Conservation (phyloP, 768 basidiomycete genomes). For the Daedaleopsis sinensis region DNA sequence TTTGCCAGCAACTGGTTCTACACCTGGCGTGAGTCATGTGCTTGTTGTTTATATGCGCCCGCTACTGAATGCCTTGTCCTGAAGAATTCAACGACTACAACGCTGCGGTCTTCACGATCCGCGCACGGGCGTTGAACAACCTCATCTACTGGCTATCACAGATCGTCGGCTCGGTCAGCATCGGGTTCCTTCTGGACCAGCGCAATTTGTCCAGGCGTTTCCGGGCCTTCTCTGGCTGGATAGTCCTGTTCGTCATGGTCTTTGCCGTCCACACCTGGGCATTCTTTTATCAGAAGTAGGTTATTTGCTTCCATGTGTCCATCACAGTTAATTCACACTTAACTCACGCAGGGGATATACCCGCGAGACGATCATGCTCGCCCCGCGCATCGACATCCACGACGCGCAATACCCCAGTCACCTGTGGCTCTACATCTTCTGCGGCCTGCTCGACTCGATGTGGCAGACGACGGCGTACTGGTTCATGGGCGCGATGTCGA, state of each 20-base stretch:
- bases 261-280: constrained; percentile 77
- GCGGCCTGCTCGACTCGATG: constrained; percentile 77
- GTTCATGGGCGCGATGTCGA: constrained; percentile 87
- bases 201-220: constrained; percentile 57
- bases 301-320: not conserved
- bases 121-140: constrained; percentile 75
- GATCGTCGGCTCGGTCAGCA: constrained; percentile 72
- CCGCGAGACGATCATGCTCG: constrained; percentile 47
- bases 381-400: constrained; percentile 53
- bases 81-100: constrained; percentile 82
- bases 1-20: constrained; percentile 86
- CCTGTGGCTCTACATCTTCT: constrained; percentile 69
- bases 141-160: constrained; percentile 82
- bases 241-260: constrained; percentile 60
- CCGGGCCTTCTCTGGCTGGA: constrained; percentile 75
- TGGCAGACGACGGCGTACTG: constrained; percentile 87
- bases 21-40: constrained; percentile 68
- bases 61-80: constrained; percentile 4
- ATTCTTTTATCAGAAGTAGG: constrained; percentile 46
- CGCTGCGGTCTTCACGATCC: constrained; percentile 78
- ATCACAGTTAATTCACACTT: not conserved
- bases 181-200: constrained; percentile 71
- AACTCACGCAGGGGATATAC: constrained; percentile 53
- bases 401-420: constrained; percentile 56
- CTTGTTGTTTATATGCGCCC: constrained; percentile 1